Conservation (phyloP, 352 stramenopile genomes). For the Pythium phragmiticola region DNA sequence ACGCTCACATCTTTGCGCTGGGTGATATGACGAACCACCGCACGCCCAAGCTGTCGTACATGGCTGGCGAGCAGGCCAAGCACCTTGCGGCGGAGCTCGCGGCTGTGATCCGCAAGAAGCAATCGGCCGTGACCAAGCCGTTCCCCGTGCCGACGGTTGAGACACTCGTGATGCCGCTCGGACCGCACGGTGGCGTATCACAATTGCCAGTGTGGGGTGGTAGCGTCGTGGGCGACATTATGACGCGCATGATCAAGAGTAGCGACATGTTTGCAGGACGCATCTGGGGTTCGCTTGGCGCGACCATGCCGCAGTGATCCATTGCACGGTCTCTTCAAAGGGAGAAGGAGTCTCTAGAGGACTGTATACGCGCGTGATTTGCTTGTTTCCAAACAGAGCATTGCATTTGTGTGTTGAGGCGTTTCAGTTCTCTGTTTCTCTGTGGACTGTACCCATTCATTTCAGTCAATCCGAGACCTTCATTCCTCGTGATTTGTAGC, state of each 20-base stretch:
- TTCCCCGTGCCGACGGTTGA: conserved; percentile 28
- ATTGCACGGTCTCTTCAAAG: neutral
- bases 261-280: conserved; percentile 29
- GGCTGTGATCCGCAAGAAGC: conserved; percentile 37
- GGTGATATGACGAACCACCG: conserved; percentile 49
- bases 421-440: no score
- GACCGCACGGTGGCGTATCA: conserved; percentile 29
- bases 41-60: conserved; percentile 45
- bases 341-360: neutral
- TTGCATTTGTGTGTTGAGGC: no score
- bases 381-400: no score
- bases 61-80: conserved; percentile 40
- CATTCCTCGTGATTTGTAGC: conserved; percentile 9
- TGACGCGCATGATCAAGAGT: conserved; percentile 31
- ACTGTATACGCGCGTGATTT: no score
- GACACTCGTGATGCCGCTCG: conserved; percentile 32
- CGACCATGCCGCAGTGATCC: conserved; percentile 8
- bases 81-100: conserved; percentile 40
- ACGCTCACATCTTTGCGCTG: conserved; percentile 50
- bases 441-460: neutral
- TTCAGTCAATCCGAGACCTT: conserved; percentile 4
- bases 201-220: conserved; percentile 31
- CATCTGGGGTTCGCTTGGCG: conserved; percentile 25
- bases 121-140: conserved; percentile 37
- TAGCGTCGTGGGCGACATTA: conserved; percentile 29